Conservation (phyloP, 805 yeast genomes). For the Candida saitoana region DNA sequence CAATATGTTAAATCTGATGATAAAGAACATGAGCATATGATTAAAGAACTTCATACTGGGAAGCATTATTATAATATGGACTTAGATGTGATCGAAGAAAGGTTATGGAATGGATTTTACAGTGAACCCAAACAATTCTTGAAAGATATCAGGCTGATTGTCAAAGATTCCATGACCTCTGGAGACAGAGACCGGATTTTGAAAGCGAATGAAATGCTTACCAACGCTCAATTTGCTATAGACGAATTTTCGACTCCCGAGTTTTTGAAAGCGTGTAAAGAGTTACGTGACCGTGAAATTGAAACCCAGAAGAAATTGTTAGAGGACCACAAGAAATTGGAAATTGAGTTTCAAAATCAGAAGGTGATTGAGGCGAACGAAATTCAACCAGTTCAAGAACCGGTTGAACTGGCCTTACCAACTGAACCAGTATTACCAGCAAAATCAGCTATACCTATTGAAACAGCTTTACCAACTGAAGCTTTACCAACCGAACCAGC, state of each 20-base stretch:
- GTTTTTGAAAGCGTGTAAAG: slow-evolving; percentile 72
- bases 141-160: slow-evolving; percentile 79
- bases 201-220: slow-evolving; percentile 90
- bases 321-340: slow-evolving; percentile 29
- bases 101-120: slow-evolving; percentile 95
- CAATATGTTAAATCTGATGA: slow-evolving; percentile 45
- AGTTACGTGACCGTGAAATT: slow-evolving; percentile 62
- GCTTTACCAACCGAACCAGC: neutral
- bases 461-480: neutral
- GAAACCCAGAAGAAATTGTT: slow-evolving; percentile 45
- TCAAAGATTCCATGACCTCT: slow-evolving; percentile 64
- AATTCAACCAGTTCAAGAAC: neutral
- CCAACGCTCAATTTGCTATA: slow-evolving; percentile 92
- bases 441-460: neutral
- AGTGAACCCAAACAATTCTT: slow-evolving; percentile 89
- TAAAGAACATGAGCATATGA: slow-evolving; percentile 57
- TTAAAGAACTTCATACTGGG: slow-evolving; percentile 75
- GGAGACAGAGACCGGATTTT: slow-evolving; percentile 81
- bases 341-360: slow-evolving; percentile 18
- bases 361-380: slow-evolving; percentile 3
- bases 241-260: slow-evolving; percentile 81
- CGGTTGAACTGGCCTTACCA: neutral
- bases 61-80: slow-evolving; percentile 81
- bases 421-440: neutral
- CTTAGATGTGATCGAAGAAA: slow-evolving; percentile 86